phyloP scores from a whole-genome alignment of 352 stramenopile genomes.

The Thraustotheca clavata region DNA sequence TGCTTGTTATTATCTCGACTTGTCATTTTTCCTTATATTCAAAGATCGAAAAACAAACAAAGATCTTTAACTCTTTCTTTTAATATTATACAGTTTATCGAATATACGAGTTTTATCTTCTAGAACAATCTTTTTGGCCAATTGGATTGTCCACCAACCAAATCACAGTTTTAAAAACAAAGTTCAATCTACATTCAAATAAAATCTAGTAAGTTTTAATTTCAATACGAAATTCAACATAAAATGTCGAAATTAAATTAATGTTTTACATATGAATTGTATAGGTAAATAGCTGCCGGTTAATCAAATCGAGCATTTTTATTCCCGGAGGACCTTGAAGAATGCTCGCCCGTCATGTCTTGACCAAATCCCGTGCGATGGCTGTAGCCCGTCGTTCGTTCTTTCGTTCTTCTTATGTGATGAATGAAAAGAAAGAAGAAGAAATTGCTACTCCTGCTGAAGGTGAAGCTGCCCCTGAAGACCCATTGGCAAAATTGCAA shows the following conservation, averaged over 20 bases:
- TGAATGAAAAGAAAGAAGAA: constrained; percentile 32
- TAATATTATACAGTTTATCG: no score
- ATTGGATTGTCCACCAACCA: constrained; percentile 5
- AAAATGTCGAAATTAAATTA: neutral
- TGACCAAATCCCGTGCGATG: constrained; percentile 14
- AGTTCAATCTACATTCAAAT: neutral
- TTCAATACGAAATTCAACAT: no score
- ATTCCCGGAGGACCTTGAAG: neutral
- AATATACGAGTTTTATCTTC: neutral
- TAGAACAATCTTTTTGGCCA: constrained; percentile 19
- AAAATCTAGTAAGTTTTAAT: neutral
- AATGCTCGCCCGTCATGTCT: constrained; percentile 17
- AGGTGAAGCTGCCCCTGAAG: constrained; percentile 18
- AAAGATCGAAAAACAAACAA: no score
- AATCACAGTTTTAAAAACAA: neutral
- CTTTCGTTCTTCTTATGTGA: neutral
- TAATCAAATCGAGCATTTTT: no score
- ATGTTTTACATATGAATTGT: neutral
- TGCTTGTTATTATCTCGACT: constrained; percentile 60
- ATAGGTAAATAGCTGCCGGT: no score
- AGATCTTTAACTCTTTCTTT: no score
- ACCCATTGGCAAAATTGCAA: constrained; percentile 34
- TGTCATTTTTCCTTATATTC: no score
- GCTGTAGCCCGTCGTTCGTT: neutral
- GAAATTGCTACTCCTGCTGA: constrained; percentile 20